A percentile compares a stretch with the other conserved stretches of the same genome.
Conservation (phyloP, 805 yeast species). For the Lipomyces sp. region DNA sequence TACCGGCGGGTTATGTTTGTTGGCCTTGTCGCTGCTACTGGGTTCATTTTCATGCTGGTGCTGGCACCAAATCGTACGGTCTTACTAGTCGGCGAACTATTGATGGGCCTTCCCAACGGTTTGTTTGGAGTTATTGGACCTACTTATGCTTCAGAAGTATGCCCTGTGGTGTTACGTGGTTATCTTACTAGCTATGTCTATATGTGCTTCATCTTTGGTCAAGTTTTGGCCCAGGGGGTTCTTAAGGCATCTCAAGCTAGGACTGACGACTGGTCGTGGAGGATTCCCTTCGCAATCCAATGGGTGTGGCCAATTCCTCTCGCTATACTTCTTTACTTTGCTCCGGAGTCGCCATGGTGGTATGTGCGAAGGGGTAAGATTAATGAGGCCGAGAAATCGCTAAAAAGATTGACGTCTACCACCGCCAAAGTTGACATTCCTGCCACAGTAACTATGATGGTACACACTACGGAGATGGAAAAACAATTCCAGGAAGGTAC, state of each 20-base stretch:
- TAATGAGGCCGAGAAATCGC: too few relatives aligned
- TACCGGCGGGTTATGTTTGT: slow-evolving; percentile 51
- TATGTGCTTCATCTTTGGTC: slow-evolving; percentile 5
- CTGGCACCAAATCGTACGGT: slow-evolving; percentile 51
- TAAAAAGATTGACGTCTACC: too few relatives aligned
- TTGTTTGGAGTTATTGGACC: neutral
- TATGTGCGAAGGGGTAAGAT: too few relatives aligned
- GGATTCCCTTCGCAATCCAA: slow-evolving; percentile 61
- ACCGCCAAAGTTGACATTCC: too few relatives aligned
- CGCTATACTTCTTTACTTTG: too few relatives aligned
- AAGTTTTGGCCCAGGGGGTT: slow-evolving; percentile 6
- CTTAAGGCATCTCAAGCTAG: slow-evolving; percentile 44
- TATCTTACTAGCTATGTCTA: slow-evolving; percentile 6
- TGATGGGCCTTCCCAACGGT: slow-evolving; percentile 50
- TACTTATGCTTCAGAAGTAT: slow-evolving; percentile 11
- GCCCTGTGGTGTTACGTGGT: slow-evolving; percentile 9
- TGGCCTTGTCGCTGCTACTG: slow-evolving; percentile 46
- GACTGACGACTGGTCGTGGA: slow-evolving; percentile 51
- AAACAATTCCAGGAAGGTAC: too few relatives aligned
- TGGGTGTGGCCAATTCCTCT: too few relatives aligned
- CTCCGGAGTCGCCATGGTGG: too few relatives aligned
- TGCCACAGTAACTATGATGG: too few relatives aligned
- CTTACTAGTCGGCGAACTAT: slow-evolving; percentile 49
- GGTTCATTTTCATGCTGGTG: slow-evolving; percentile 53
- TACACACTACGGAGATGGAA: too few relatives aligned